Evolutionary conservation across 805 yeast genomes (phyloP).

Genomic region (Saccharomycopsis vini): DNA sequence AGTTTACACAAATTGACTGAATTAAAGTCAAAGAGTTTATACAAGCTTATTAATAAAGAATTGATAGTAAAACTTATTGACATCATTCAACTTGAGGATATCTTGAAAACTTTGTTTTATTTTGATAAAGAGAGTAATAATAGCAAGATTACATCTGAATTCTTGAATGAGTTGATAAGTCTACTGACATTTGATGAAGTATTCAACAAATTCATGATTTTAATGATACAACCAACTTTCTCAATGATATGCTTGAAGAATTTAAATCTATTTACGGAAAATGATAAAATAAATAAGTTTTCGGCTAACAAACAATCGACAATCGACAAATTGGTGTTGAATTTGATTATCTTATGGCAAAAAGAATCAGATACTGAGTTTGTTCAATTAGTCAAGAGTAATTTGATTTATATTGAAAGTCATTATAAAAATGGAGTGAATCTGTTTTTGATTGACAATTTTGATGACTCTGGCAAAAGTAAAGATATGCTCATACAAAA

Average conservation of each 20-base stretch:
- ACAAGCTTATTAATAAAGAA: not conserved
- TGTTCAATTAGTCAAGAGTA: not conserved
- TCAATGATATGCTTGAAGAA: slow-evolving; percentile 3
- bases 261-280: slow-evolving; percentile 1
- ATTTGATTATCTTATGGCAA: slow-evolving; percentile 11
- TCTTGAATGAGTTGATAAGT: slow-evolving; percentile 7
- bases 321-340: slow-evolving; percentile 6
- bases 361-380: not conserved
- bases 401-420: slow-evolving; percentile 3
- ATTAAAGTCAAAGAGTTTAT: not conserved
- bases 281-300: not conserved
- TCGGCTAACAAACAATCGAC: slow-evolving; percentile 1
- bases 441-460: slow-evolving; percentile 4
- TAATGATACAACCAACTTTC: not conserved
- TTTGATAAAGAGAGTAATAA: slow-evolving; percentile 1
- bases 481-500: slow-evolving; percentile 2
- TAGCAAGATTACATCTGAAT: not conserved
- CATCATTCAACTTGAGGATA: slow-evolving; percentile 8
- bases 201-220: slow-evolving; percentile 1
- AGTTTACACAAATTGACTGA: not conserved
- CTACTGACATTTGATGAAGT: slow-evolving; percentile 13
- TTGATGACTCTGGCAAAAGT: slow-evolving; percentile 8
- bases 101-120: slow-evolving; percentile 5
- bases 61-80: slow-evolving; percentile 7
- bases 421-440: slow-evolving; percentile 4